These are phyloP conservation scores for Oryza longistaminata DNA, from an alignment of 176 grass and related monocot species.

Conservation along the genomic window DNA sequence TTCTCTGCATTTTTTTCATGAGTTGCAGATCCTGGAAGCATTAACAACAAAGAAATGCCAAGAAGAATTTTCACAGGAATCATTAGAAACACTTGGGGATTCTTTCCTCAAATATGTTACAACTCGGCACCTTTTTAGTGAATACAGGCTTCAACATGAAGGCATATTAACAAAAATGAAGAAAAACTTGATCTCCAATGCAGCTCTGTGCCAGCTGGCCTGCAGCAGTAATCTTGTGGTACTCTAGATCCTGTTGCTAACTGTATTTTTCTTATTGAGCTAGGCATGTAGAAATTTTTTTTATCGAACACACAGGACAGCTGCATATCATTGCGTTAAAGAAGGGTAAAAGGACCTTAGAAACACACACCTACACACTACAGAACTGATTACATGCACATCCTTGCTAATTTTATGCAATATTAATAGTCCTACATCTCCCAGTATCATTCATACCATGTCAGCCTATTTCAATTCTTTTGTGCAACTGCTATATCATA, in stretches of 20 bases:
- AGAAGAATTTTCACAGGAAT: constrained; percentile 77
- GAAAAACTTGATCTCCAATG: constrained; percentile 73
- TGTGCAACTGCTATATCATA: neutral
- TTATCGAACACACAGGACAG: no score
- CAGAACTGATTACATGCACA: no score
- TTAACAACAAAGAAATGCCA: constrained; percentile 69
- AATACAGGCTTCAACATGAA: constrained; percentile 71
- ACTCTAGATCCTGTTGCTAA: neutral
- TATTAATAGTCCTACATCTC: neutral
- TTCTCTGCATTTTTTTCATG: neutral
- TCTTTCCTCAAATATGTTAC: constrained; percentile 83
- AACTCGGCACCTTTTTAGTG: constrained; percentile 60
- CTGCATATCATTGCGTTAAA: no score
- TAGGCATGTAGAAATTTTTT: neutral
- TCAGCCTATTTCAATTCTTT: neutral
- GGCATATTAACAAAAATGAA: constrained; percentile 77
- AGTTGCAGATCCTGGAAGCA: constrained; percentile 73
- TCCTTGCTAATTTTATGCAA: neutral
- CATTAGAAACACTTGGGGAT: constrained; percentile 85
- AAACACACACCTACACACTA: no score
- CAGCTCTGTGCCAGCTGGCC: constrained; percentile 56
- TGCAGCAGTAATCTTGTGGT: constrained; percentile 66
- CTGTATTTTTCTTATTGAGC: neutral
- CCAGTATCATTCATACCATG: neutral
- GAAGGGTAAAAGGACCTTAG: no score